Evolutionary conservation across 2,329 filamentous ascomycete genomes (phyloP).

Genomic region (Pseudopyricularia cyperi): DNA sequence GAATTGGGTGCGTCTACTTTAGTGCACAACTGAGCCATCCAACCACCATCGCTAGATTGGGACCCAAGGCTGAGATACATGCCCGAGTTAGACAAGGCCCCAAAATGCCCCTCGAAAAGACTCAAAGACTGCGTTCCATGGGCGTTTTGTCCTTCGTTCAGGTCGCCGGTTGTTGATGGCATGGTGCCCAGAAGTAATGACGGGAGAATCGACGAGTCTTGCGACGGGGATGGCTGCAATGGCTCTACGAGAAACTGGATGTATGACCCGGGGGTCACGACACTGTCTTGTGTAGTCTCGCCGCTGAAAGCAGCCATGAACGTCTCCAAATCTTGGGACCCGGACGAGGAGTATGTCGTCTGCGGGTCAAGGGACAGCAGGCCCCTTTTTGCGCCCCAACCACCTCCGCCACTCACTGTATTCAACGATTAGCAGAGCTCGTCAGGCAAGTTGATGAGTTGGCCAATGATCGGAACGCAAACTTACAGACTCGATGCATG

Average conservation of each 20-base stretch:
- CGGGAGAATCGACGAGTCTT: background rate
- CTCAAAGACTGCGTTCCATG: background rate
- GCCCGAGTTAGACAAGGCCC: conserved; percentile 48
- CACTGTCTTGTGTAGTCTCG: conserved; percentile 29
- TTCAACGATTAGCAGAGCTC: conserved; percentile 6
- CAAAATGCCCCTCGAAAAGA: conserved; percentile 35
- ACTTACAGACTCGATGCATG: conserved; percentile 32
- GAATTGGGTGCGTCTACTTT: conserved; percentile 36
- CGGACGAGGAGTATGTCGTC: conserved; percentile 31
- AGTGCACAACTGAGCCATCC: conserved; percentile 12
- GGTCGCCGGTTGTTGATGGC: conserved; percentile 2
- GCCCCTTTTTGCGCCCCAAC: conserved; percentile 72
- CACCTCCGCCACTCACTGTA: conserved; percentile 66
- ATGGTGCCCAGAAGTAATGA: conserved; percentile 6
- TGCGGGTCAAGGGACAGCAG: conserved; percentile 68
- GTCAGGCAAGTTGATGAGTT: background rate
- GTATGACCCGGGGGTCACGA: conserved; percentile 49
- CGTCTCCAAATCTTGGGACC: conserved; percentile 37
- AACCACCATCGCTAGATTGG: conserved; percentile 2
- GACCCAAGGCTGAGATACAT: conserved; percentile 30
- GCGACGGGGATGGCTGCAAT: background rate
- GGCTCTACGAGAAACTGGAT: conserved; percentile 50
- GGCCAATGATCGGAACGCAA: background rate
- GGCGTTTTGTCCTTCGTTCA: background rate
- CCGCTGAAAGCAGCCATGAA: conserved; percentile 37